Evolutionary conservation across 2,329 filamentous ascomycete species (phyloP).

Genomic region (Penicillium psychrosexuale): DNA sequence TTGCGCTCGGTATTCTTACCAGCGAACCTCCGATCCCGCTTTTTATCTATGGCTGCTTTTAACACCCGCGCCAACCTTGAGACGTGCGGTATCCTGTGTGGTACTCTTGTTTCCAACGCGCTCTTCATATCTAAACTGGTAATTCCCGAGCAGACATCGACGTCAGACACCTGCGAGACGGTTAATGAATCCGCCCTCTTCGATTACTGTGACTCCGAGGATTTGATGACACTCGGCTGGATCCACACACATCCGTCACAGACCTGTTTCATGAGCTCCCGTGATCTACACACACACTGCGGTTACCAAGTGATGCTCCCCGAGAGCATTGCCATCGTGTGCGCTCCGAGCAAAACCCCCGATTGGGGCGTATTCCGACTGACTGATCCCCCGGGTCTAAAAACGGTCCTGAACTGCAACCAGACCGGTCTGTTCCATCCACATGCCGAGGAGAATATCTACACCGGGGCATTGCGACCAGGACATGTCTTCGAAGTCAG

Average conservation of each 20-base stretch:
- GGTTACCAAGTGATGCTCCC: constrained; percentile 96
- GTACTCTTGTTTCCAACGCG: constrained; percentile 86
- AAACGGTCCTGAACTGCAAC: constrained; percentile 76
- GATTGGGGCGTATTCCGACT: constrained; percentile 90
- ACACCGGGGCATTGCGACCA: constrained; percentile 68
- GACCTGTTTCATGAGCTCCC: constrained; percentile 94
- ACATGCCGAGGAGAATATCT: constrained; percentile 67
- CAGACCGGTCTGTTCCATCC: constrained; percentile 82
- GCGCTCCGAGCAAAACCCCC: constrained; percentile 70
- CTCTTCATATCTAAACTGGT: constrained; percentile 85
- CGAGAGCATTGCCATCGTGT: constrained; percentile 95
- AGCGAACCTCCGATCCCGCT: constrained; percentile 66
- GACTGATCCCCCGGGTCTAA: constrained; percentile 86
- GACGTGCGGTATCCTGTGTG: constrained; percentile 92
- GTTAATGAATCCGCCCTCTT: constrained; percentile 81
- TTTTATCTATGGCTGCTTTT: constrained; percentile 67
- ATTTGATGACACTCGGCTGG: constrained; percentile 87
- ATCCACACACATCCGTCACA: constrained; percentile 97
- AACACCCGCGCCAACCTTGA: constrained; percentile 84
- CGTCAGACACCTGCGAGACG: constrained; percentile 91
- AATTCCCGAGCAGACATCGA: constrained; percentile 86
- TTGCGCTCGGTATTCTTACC: constrained; percentile 88
- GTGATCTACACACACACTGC: constrained; percentile 88
- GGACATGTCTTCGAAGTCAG: constrained; percentile 69
- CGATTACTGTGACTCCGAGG: constrained; percentile 81